Conservation (phyloP, 2,329 filamentous ascomycete species). For the Geosmithia putterillii region DNA sequence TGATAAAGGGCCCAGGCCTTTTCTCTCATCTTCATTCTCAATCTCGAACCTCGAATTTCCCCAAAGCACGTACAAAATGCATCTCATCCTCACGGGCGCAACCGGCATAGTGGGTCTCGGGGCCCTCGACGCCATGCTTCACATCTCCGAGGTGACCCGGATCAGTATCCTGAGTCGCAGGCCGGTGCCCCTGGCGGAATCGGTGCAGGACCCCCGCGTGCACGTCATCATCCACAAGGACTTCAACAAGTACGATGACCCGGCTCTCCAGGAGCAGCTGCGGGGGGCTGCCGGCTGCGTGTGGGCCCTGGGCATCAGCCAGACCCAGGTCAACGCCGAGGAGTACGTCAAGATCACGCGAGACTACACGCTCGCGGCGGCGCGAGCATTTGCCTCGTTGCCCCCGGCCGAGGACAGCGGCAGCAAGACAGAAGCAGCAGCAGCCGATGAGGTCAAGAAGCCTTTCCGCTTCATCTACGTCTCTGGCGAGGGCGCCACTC, state of each 20-base stretch:
- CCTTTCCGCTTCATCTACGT: conserved; percentile 62
- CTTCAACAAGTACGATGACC: conserved; percentile 47
- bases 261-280: conserved; percentile 42
- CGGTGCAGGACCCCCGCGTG: conserved; percentile 42
- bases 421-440: neutral
- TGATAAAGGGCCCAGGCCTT: too few relatives aligned
- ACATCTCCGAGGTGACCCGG: conserved; percentile 39
- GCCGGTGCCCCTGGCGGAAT: conserved; percentile 50
- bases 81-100: conserved; percentile 56
- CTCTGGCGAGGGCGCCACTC: conserved; percentile 51
- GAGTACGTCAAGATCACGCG: conserved; percentile 59
- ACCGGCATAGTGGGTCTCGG: conserved; percentile 53
- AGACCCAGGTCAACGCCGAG: conserved; percentile 46
- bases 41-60: too few relatives aligned
- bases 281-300: conserved; percentile 55
- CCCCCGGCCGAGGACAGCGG: conserved; percentile 14
- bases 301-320: conserved; percentile 60
- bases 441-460: conserved; percentile 6
- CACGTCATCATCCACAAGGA: conserved; percentile 58
- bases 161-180: conserved; percentile 57
- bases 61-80: too few relatives aligned
- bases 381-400: conserved; percentile 42
- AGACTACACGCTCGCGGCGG: conserved; percentile 52
- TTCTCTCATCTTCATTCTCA: too few relatives aligned
- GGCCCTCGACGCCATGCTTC: conserved; percentile 50